phyloP scores from a whole-genome alignment of 1,284 basidiomycete genomes.

The Puccinia horiana region DNA sequence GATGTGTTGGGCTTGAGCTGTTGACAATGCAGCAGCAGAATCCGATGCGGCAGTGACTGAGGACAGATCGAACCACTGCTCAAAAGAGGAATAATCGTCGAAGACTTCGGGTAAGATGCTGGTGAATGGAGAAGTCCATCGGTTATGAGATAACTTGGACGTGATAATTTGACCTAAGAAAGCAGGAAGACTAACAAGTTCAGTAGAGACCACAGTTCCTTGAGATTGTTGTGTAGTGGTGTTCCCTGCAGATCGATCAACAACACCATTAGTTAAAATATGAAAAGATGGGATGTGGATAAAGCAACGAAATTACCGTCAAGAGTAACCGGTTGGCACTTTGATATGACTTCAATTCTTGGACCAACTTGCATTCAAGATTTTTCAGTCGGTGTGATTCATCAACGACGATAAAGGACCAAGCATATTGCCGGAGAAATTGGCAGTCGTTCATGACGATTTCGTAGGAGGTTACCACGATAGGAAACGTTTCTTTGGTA shows the following conservation, averaged over 20 bases:
- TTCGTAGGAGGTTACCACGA: conserved; percentile 89
- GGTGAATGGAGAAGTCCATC: background rate
- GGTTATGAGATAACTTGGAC: background rate
- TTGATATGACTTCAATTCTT: conserved; percentile 83
- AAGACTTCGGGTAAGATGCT: conserved; percentile 84
- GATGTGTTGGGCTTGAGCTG: conserved; percentile 68
- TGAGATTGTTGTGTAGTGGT: conserved; percentile 76
- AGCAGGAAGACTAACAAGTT: conserved; percentile 67
- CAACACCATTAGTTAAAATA: conserved; percentile 32
- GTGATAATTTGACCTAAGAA: background rate
- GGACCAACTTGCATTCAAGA: conserved; percentile 73
- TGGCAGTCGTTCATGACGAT: conserved; percentile 81
- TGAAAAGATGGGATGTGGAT: conserved; percentile 17
- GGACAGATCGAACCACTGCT: conserved; percentile 72
- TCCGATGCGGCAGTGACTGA: conserved; percentile 58
- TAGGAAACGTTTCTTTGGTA: conserved; percentile 65
- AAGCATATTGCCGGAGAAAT: conserved; percentile 70
- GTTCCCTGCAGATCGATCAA: conserved; percentile 52
- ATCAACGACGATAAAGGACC: conserved; percentile 94
- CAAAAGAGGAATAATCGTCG: conserved; percentile 82
- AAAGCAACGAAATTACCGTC: conserved; percentile 84
- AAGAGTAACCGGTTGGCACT: conserved; percentile 86
- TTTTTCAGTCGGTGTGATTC: conserved; percentile 95
- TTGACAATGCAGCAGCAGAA: conserved; percentile 61
- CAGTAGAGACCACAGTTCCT: conserved; percentile 89